Percentiles rank a stretch among this genome's conserved stretches.
Evolutionary conservation across 208 protist genomes (phyloP).

Genomic region (Trypanosoma platydactyli): DNA sequence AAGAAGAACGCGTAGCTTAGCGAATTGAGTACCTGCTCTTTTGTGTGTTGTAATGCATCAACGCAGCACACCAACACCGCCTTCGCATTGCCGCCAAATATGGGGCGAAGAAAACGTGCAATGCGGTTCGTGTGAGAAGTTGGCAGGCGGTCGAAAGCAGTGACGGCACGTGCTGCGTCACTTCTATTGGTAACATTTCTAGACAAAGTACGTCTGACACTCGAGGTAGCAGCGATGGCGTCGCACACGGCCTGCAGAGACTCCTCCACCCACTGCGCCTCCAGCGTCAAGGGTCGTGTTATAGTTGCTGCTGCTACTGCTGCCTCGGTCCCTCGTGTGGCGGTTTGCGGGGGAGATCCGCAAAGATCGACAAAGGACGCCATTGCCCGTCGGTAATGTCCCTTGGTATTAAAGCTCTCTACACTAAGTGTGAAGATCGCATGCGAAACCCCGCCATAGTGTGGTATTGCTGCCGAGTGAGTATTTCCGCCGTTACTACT

Average conservation of each 20-base stretch:
- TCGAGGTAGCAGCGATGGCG: constrained; percentile 26
- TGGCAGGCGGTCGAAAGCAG: constrained; percentile 8
- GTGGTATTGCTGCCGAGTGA: not conserved
- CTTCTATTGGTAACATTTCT: not conserved
- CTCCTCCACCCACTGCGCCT: constrained; percentile 24
- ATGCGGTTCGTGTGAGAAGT: constrained; percentile 33
- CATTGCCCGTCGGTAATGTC: constrained; percentile 29
- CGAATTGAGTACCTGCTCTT: constrained; percentile 30
- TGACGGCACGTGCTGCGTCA: constrained; percentile 2
- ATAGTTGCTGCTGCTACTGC: not conserved
- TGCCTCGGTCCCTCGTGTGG: not conserved
- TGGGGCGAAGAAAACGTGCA: constrained; percentile 39
- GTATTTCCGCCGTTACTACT: not conserved
- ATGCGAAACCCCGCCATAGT: constrained; percentile 24
- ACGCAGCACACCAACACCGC: constrained; percentile 32
- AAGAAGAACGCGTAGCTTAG: constrained; percentile 43
- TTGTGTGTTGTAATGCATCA: constrained; percentile 6
- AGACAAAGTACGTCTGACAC: not conserved
- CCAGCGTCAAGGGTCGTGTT: not conserved
- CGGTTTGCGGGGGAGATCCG: not conserved
- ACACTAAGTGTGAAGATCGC: constrained; percentile 29
- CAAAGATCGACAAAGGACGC: constrained; percentile 34
- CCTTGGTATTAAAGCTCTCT: constrained; percentile 36
- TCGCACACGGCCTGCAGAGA: constrained; percentile 26
- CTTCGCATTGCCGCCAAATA: constrained; percentile 70